Base-by-base conservation (phyloP, 2,329 filamentous ascomycete species). In the Boeremia exigua region DNA sequence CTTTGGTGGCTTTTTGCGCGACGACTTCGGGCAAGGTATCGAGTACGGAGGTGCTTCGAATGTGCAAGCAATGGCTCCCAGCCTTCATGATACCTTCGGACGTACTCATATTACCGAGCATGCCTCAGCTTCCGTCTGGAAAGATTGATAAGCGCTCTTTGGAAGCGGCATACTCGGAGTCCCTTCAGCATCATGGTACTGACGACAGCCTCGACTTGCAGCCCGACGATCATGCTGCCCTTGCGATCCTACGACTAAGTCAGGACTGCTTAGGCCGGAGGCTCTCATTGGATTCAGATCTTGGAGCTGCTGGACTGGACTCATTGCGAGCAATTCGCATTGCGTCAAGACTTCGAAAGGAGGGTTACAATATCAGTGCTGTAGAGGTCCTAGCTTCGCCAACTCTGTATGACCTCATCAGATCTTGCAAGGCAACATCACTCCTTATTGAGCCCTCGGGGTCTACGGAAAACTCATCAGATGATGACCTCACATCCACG, bases 51-150 rank as follows among this genome's bases (percentile, higher is more conserved):
- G 78, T 96, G 10, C 67, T 84, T 29, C 69, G 80, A 14, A 83
- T 80, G 4, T 96, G 91, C 74, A 82, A 81, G 46, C 80, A 82
- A 46, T 96, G 92, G 91, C 80, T 97, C 1, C 91, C 92, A 0
- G 80, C 81, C 4, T 95, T 88, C 69, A 96, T 96, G 93, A 77
- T 96, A 1, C 93, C 93, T 0, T 83, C 84, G 4, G 89, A 96
- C 58, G 78, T 96, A 23, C 73, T 91, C 0, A 67, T 89, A 1
- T 76, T 89, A 59, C 62, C 80, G 0, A 78, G 82, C 8, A 87
- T 96, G 52, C 92, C 92, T 0, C 86, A 88, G 48, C 78, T 96
- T 17, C 81, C 92, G 2, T 96, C 92, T 0, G 93, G 93, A 0
- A 97, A 97, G 69, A 82, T 93, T 12, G 89, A 96, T 67, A 86